Base-by-base conservation (phyloP, 2,329 filamentous ascomycete species). In the Alternaria longipes region DNA sequence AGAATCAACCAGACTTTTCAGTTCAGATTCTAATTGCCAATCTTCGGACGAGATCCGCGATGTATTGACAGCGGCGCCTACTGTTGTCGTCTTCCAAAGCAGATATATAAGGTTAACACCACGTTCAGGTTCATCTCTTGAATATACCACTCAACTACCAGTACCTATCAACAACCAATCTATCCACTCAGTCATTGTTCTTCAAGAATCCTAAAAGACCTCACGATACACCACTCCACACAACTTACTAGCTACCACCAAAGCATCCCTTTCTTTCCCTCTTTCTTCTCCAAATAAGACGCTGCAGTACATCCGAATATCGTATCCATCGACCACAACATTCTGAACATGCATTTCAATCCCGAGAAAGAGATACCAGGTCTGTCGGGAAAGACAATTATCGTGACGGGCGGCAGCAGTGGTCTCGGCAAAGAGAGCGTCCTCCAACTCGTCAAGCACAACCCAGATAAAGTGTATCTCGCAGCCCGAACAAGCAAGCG, bases 401-500 rank as follows among this genome's bases (percentile, higher is more conserved):
- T 74, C n/a, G 56, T 74, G 11, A 74, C 70, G 3, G 71, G 70
- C 4, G 69, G 78, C 36, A 84, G 80, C 52, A 69, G 69, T 22
- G 82, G 82, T 7, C 71, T 84, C 2, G 82, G 82, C n/a, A 78
- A 78, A 51, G 74, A 80, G 60, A 73, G 78, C 6, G 69, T 81
- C 22, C 67, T 76, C 26, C 73, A 78, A n/a, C 72, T 82, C 11
- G 74, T 78, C 9, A 74, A 75, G 28, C 81, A 83, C 66, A 71
- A 75, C 5, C 81, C 81, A 9, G 55, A 64, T 3, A 66, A 76
- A 2, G 78, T 84, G 49, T 81, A 77, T 64, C 71, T 85, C 51
- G 75, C 74, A 22, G 77, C 78, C 2, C 76, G 81, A 36, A 79
- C 52, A 8, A 46, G 53, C n/a, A 36, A 42, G 18, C 53, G 41